Evolutionary conservation across 2,329 filamentous ascomycete species (phyloP).

Genomic region (Sporothrix phasma): DNA sequence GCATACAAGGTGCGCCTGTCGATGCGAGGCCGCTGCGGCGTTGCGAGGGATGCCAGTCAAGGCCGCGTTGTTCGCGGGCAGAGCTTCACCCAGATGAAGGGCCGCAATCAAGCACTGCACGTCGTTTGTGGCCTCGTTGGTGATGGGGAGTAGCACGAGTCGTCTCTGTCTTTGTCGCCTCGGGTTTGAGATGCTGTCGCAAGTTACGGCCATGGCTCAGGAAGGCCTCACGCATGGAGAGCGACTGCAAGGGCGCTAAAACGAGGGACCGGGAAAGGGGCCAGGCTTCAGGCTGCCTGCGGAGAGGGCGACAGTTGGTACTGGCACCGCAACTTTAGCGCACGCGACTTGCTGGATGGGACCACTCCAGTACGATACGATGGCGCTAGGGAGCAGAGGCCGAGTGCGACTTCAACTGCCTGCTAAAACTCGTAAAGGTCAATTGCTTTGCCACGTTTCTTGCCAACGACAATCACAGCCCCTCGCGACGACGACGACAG

Average conservation of each 20-base stretch:
- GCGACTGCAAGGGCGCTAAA: background rate
- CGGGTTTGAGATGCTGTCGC: background rate
- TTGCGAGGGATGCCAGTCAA: background rate
- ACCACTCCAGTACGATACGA: background rate
- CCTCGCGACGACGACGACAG: background rate
- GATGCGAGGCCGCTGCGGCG: background rate
- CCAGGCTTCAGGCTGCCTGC: conserved; percentile 3
- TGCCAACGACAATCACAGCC: background rate
- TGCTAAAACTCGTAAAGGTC: background rate
- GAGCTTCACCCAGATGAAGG: background rate
- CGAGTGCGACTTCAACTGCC: background rate
- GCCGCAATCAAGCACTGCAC: background rate
- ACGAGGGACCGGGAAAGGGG: conserved; percentile 1
- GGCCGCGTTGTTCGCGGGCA: background rate
- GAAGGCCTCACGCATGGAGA: background rate
- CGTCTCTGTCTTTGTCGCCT: background rate
- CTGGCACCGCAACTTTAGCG: background rate
- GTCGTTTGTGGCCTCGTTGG: background rate
- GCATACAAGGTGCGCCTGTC: background rate
- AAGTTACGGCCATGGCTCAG: background rate
- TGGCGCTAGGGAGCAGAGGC: background rate
- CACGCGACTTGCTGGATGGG: background rate
- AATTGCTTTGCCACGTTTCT: background rate
- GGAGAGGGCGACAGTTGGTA: background rate
- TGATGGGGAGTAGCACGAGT: background rate